Evolutionary conservation across 768 basidiomycete species (phyloP).

Genomic region (Naematelia aurantialba): DNA sequence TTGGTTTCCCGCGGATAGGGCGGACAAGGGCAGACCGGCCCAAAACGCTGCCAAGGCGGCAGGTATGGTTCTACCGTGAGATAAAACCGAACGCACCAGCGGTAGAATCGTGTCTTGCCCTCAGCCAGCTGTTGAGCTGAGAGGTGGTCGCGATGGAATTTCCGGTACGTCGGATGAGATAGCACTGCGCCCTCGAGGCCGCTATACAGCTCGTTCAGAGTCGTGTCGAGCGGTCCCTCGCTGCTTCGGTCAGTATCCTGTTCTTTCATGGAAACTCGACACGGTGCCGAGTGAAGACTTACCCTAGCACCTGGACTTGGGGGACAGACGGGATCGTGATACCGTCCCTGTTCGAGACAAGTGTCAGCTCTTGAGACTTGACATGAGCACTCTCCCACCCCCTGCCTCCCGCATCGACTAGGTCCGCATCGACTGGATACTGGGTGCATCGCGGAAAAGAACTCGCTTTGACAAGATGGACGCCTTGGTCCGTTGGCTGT

Average conservation of each 20-base stretch:
- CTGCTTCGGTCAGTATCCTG: too few species aligned
- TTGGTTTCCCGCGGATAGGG: too few species aligned
- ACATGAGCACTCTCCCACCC: not conserved
- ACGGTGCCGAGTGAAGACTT: not conserved
- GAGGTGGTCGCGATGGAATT: conserved; percentile 10
- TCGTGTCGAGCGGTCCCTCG: conserved; percentile 5
- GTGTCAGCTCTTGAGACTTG: too few species aligned
- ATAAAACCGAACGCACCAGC: conserved; percentile 5
- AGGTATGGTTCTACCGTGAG: too few species aligned
- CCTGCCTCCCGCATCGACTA: too few species aligned
- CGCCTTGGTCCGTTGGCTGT: conserved; percentile 5
- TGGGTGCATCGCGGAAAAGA: too few species aligned
- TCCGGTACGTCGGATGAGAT: conserved; percentile 6
- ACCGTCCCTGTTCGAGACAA: conserved; percentile 3
- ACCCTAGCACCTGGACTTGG: conserved; percentile 12
- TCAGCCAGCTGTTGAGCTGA: not conserved
- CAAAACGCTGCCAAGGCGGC: too few species aligned
- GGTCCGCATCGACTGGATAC: too few species aligned
- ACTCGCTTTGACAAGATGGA: conserved; percentile 10
- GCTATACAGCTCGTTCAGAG: not conserved
- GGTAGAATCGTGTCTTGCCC: conserved; percentile 11
- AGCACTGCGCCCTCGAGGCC: conserved; percentile 2
- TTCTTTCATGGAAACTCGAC: too few species aligned
- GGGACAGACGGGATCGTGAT: conserved; percentile 11
- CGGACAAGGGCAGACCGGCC: too few species aligned